Base-by-base conservation (phyloP, 805 yeast species). In the Candida odintsovae region DNA sequence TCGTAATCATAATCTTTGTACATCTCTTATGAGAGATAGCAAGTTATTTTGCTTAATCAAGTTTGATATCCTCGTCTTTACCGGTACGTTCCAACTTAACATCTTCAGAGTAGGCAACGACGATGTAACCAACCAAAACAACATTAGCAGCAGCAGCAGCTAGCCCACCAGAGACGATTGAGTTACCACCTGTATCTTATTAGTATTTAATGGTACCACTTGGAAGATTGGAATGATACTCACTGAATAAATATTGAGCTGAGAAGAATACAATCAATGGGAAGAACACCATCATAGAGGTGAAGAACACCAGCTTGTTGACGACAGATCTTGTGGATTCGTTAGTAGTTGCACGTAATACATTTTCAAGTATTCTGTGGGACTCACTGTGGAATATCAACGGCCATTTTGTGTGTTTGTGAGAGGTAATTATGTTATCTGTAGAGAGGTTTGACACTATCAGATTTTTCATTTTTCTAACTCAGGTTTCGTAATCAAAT, bases 91-190 rank as follows among this genome's bases (percentile, higher is more conserved):
- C 67, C 6, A 62, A 54, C 13, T 58, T 59, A 38, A 63, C 63
- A 43, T 83, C 84, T 60, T 86, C 95, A 20, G 74, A 75, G 65
- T 86, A 86, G 1, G 95, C 94, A 49, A 77, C 85, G 16, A 83
- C 71, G 29, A 86, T 80, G 58, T 83, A 86, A 1, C 85, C 86
- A 44, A 86, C 76, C 53, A 86, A 68, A 19, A 86, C 94, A 7
- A 82, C 66, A 58, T 86, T 86, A 23, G 94, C 94, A 47, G 78
- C 77, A 16, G 78, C 70, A 3, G 94, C 94, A 33, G 90, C 88
- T n/a, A 82, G 59, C 3, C 94, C 94, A 38, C 95, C 95, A 43
- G 88, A 81, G 12, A 83, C 67, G 13, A 86, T 64, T 1, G 90
- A 76, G 56, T 77, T 85, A 22, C 48, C 53, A 23, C 50, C 52